Conservation (phyloP, 2,329 filamentous ascomycete genomes). For the Pleomassaria siparia region DNA sequence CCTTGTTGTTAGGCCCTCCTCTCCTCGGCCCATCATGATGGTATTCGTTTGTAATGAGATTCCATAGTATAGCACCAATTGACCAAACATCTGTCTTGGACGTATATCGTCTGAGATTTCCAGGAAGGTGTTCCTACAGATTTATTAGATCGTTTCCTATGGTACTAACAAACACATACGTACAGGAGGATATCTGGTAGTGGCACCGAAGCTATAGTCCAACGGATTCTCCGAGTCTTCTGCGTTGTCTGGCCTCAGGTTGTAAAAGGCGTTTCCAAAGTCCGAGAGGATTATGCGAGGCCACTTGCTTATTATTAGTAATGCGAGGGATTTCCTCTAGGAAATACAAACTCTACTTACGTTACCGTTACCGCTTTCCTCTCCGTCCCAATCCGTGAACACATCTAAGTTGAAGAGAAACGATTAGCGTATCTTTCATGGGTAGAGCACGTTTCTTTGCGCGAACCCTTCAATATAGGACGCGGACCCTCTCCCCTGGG, state of each 20-base stretch:
- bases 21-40: not conserved
- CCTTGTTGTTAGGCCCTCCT: not conserved
- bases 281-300: conserved; percentile 2
- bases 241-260: not conserved
- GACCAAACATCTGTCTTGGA: conserved; percentile 4
- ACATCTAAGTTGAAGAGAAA: too few species aligned
- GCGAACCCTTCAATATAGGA: too few species aligned
- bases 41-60: not conserved
- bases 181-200: conserved; percentile 1
- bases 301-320: not conserved
- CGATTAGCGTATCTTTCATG: too few species aligned
- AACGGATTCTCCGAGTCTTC: conserved; percentile 2
- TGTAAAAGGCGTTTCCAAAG: conserved; percentile 7
- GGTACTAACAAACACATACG: not conserved
- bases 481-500: too few species aligned
- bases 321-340: not conserved
- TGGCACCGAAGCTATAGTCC: not conserved
- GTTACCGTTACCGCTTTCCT: not conserved
- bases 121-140: not conserved
- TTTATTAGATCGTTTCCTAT: not conserved
- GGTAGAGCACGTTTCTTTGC: too few species aligned
- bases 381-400: too few species aligned
- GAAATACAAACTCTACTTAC: not conserved
- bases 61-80: conserved; percentile 5
- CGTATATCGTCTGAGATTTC: not conserved